Percentiles rank a stretch among this genome's conserved stretches.
phyloP scores from a whole-genome alignment of 371 early-diverging fungal species.

The Syncephalis plumigaleata region DNA sequence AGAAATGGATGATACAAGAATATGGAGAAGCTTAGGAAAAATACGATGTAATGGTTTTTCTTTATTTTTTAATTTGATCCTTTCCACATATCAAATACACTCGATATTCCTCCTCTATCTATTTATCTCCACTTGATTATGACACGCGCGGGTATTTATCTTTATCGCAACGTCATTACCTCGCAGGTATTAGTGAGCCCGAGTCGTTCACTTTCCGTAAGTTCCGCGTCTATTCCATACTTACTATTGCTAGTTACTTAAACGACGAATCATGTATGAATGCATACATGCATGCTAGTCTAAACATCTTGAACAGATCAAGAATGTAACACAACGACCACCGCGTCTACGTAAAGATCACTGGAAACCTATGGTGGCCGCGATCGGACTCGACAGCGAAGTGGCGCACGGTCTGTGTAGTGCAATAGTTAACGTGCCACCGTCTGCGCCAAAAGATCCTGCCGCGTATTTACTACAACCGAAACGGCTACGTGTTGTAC shows the following conservation, averaged over 20 bases:
- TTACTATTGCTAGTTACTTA: too few species aligned
- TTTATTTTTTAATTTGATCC: too few species aligned
- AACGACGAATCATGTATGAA: background rate
- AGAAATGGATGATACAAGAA: too few species aligned
- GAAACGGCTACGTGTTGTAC: slow-evolving; percentile 17
- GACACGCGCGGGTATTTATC: slow-evolving; percentile 10
- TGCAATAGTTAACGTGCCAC: slow-evolving; percentile 18
- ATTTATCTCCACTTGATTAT: too few species aligned
- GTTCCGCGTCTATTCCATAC: too few species aligned
- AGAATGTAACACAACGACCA: slow-evolving; percentile 13
- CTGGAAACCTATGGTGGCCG: slow-evolving; percentile 29
- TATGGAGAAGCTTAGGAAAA: too few species aligned
- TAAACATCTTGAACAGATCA: slow-evolving; percentile 10
- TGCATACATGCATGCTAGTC: too few species aligned
- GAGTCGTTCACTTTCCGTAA: too few species aligned
- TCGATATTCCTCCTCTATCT: too few species aligned
- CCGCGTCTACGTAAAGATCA: slow-evolving; percentile 24
- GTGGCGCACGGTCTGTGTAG: slow-evolving; percentile 19
- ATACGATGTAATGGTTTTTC: too few species aligned
- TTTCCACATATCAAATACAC: too few species aligned
- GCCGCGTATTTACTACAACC: slow-evolving; percentile 14
- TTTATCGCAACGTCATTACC: slow-evolving; percentile 26
- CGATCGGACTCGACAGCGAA: slow-evolving; percentile 22
- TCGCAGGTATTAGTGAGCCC: slow-evolving; percentile 24
- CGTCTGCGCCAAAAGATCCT: background rate